Conservation (phyloP, 2,329 filamentous ascomycete species). For the Colletotrichum liaoningense region DNA sequence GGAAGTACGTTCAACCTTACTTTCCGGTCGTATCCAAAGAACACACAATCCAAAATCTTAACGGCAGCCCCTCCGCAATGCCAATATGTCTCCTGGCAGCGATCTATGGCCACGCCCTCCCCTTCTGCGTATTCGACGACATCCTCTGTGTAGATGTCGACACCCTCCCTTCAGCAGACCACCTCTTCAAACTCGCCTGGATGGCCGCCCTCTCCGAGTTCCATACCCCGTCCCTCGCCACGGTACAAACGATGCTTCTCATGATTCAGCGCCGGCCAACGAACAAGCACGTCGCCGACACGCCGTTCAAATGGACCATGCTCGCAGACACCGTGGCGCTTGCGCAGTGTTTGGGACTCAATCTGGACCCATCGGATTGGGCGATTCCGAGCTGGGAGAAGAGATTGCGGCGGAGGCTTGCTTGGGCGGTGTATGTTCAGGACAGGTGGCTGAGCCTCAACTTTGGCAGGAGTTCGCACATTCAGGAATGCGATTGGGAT, state of each 20-base stretch:
- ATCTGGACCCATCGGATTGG: constrained; percentile 17
- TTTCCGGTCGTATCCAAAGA: constrained; percentile 19
- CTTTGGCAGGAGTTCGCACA: constrained; percentile 20
- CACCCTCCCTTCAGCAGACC: constrained; percentile 17
- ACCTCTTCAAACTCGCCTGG: constrained; percentile 25
- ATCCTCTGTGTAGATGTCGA: constrained; percentile 19
- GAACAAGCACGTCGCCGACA: constrained; percentile 26
- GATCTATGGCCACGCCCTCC: constrained; percentile 19
- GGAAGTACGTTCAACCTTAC: constrained; percentile 25
- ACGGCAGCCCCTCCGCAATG: constrained; percentile 2
- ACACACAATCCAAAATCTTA: neutral
- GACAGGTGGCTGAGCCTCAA: constrained; percentile 26
- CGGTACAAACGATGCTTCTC: constrained; percentile 25
- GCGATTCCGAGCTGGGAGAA: constrained; percentile 24
- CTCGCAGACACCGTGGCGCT: constrained; percentile 23
- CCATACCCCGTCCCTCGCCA: constrained; percentile 19
- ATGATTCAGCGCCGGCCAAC: constrained; percentile 27
- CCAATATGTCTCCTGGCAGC: constrained; percentile 10
- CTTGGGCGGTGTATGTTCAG: constrained; percentile 23
- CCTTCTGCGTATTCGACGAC: constrained; percentile 27
- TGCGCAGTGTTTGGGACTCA: constrained; percentile 17
- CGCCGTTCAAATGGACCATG: constrained; percentile 33
- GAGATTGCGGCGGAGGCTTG: constrained; percentile 15
- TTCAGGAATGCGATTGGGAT: constrained; percentile 27
- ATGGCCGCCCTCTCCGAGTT: constrained; percentile 11